phyloP scores from a whole-genome alignment of 2,329 filamentous ascomycete genomes.

The Monosporascus sp. region DNA sequence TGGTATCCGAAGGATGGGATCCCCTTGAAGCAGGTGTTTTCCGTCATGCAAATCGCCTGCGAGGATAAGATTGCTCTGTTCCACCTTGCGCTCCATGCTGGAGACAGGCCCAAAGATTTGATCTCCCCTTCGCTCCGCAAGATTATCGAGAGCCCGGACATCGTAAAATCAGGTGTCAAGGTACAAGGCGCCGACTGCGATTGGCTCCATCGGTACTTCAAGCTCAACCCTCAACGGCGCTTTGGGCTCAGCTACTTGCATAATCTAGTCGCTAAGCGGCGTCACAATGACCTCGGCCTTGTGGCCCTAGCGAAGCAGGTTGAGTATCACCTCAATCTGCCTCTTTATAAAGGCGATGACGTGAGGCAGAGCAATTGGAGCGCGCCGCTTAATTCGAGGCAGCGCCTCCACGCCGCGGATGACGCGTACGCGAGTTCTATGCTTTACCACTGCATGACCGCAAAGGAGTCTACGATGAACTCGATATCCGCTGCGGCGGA shows the following conservation, averaged over 20 bases:
- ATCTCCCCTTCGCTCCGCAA: slow-evolving; percentile 18
- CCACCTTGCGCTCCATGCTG: slow-evolving; percentile 19
- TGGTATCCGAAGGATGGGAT: slow-evolving; percentile 4
- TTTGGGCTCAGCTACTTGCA: slow-evolving; percentile 23
- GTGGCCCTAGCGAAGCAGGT: slow-evolving; percentile 12
- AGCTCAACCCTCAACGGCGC: slow-evolving; percentile 14
- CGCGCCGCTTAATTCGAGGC: slow-evolving; percentile 5
- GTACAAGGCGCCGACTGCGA: slow-evolving; percentile 16
- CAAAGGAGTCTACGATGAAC: slow-evolving; percentile 15
- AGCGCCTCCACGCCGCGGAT: slow-evolving; percentile 17
- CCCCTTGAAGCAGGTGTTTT: slow-evolving; percentile 15
- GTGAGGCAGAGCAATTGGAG: slow-evolving; percentile 18
- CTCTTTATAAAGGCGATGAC: slow-evolving; percentile 14
- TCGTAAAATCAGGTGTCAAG: slow-evolving; percentile 19
- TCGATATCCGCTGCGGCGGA: no score
- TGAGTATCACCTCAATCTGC: slow-evolving; percentile 16
- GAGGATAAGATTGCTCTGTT: slow-evolving; percentile 19
- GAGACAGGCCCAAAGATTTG: slow-evolving; percentile 15
- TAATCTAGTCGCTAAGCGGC: slow-evolving; percentile 8
- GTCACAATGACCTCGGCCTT: slow-evolving; percentile 8
- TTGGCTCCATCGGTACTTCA: slow-evolving; percentile 12
- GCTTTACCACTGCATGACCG: slow-evolving; percentile 23
- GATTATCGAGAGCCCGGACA: slow-evolving; percentile 18
- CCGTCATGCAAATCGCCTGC: slow-evolving; percentile 21
- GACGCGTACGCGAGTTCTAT: slow-evolving; percentile 23